Conservation (phyloP, 2,329 filamentous ascomycete genomes). For the Calonectria ilicicola region DNA sequence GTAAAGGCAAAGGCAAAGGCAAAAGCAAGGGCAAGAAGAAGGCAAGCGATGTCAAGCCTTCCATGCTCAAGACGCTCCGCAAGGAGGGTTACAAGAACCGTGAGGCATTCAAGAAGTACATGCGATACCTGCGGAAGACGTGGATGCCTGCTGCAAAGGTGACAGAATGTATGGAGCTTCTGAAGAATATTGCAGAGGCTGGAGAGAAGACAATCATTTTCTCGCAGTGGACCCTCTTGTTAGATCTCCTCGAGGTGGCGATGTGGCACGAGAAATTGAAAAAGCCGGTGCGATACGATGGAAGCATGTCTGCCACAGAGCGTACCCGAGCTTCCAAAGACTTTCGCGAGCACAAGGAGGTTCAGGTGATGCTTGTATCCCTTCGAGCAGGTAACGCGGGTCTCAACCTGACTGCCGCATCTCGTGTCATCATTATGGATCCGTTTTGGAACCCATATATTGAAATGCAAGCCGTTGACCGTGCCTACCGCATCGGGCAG, state of each 20-base stretch:
- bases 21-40: conserved; percentile 56
- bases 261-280: conserved; percentile 72
- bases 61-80: conserved; percentile 74
- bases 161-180: conserved; percentile 79
- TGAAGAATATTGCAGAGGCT: conserved; percentile 73
- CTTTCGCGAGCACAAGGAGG: conserved; percentile 73
- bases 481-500: conserved; percentile 90
- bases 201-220: conserved; percentile 80
- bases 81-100: conserved; percentile 73
- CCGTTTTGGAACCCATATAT: conserved; percentile 96
- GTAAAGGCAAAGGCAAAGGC: too few species aligned
- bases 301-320: conserved; percentile 76
- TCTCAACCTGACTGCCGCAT: conserved; percentile 85
- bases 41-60: conserved; percentile 57
- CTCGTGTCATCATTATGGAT: conserved; percentile 89
- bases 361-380: conserved; percentile 84
- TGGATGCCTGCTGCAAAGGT: conserved; percentile 88
- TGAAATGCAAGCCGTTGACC: conserved; percentile 92
- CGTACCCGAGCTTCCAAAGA: conserved; percentile 77
- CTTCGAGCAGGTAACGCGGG: conserved; percentile 86
- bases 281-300: conserved; percentile 80
- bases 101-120: conserved; percentile 75
- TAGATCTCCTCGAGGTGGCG: conserved; percentile 80
- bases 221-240: conserved; percentile 82
- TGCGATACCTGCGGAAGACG: conserved; percentile 73